These are phyloP conservation scores for Ustilago crameri DNA, from an alignment of 1,284 basidiomycete species.

Conservation along the genomic window DNA sequence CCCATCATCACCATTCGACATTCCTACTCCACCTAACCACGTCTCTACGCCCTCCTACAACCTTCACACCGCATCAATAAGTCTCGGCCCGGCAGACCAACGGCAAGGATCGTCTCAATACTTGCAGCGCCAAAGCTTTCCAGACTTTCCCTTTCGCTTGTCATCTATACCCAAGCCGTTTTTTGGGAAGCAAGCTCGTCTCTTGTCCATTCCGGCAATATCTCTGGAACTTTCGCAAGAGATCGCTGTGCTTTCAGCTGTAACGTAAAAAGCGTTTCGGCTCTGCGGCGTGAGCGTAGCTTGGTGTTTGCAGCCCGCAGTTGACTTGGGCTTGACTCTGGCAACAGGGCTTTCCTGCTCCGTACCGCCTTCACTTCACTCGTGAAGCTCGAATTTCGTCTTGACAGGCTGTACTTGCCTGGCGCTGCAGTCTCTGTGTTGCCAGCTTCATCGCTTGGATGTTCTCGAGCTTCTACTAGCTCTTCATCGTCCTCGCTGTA, in stretches of 20 bases:
- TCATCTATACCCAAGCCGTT: too few species aligned
- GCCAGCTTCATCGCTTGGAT: slow-evolving; percentile 17
- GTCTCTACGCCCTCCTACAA: slow-evolving; percentile 13
- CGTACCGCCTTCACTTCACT: not conserved
- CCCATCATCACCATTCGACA: not conserved
- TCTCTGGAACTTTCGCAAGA: too few species aligned
- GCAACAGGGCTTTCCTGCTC: not conserved
- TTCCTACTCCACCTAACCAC: not conserved
- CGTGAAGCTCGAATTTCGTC: not conserved
- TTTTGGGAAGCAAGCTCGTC: too few species aligned
- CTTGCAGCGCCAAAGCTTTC: not conserved
- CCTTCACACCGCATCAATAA: slow-evolving; percentile 2
- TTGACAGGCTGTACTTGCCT: slow-evolving; percentile 1
- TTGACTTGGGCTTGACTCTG: not conserved
- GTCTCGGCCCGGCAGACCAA: not conserved
- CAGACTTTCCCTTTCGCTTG: too few species aligned
- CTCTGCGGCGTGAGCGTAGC: not conserved
- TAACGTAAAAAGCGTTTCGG: not conserved
- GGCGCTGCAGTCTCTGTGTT: slow-evolving; percentile 21
- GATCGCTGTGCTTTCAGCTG: not conserved
- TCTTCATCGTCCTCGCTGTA: slow-evolving; percentile 8
- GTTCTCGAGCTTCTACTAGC: slow-evolving; percentile 16
- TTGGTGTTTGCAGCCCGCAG: not conserved
- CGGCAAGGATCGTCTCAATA: not conserved
- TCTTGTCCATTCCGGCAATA: too few species aligned